Conservation (phyloP, 73 alveolate species). For the Uronychia setigera region DNA sequence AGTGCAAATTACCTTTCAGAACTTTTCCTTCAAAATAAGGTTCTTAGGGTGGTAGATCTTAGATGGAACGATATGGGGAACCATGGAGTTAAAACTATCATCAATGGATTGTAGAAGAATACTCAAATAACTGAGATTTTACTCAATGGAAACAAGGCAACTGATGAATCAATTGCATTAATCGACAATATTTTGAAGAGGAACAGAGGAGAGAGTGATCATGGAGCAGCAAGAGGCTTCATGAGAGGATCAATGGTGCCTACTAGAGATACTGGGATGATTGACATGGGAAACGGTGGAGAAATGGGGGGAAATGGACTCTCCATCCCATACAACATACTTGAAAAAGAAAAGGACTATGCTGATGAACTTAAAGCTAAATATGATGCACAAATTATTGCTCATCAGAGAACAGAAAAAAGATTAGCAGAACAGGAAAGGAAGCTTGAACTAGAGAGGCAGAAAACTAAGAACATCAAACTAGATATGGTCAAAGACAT, state of each 20-base stretch:
- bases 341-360: constrained; percentile 42
- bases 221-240: too few relatives aligned
- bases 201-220: constrained; percentile 39
- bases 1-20: constrained; percentile 40
- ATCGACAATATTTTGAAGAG: constrained; percentile 33
- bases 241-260: too few relatives aligned
- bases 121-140: constrained; percentile 9
- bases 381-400: constrained; percentile 55
- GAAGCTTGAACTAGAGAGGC: constrained; percentile 43
- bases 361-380: constrained; percentile 63
- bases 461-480: constrained; percentile 15
- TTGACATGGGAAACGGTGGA: too few relatives aligned
- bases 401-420: constrained; percentile 51
- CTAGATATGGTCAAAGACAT: constrained; percentile 47
- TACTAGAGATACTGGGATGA: too few relatives aligned
- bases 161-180: constrained; percentile 15
- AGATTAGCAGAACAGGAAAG: constrained; percentile 44
- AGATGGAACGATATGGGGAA: constrained; percentile 53
- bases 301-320: constrained; percentile 8
- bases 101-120: constrained; percentile 30
- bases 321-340: constrained; percentile 18
- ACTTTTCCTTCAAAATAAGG: constrained; percentile 16
- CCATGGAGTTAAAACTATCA: constrained; percentile 27
- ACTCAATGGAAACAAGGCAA: constrained; percentile 32
- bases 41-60: constrained; percentile 25